phyloP scores from a whole-genome alignment of 352 stramenopile species.

The Phytopythium kandeliae region DNA sequence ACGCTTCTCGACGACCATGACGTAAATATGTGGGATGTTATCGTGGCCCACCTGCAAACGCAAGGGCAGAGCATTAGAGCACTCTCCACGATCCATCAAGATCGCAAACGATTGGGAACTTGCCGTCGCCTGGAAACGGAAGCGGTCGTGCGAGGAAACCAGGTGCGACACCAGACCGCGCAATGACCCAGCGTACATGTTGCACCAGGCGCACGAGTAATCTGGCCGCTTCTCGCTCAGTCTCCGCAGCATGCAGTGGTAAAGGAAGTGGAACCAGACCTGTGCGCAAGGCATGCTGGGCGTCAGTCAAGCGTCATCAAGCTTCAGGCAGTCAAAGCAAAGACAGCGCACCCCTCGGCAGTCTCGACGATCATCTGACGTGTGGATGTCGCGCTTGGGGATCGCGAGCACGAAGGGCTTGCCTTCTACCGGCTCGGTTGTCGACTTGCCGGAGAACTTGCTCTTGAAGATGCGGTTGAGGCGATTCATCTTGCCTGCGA shows the following conservation, averaged over 20 bases:
- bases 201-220: conserved; percentile 79
- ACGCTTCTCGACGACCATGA: conserved; percentile 43
- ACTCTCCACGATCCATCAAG: neutral
- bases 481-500: conserved; percentile 32
- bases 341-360: conserved; percentile 25
- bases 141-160: conserved; percentile 69
- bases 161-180: conserved; percentile 70
- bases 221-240: conserved; percentile 81
- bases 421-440: conserved; percentile 11
- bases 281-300: conserved; percentile 9
- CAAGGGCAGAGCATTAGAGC: conserved; percentile 1
- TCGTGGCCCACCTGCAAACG: conserved; percentile 53
- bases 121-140: conserved; percentile 73
- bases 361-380: conserved; percentile 8
- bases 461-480: conserved; percentile 29
- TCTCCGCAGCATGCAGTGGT: conserved; percentile 70
- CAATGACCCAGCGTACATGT: conserved; percentile 73
- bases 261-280: conserved; percentile 85
- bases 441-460: conserved; percentile 25
- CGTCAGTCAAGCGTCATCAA: too few species aligned
- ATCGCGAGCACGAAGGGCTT: conserved; percentile 27
- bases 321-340: too few species aligned
- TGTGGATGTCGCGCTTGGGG: conserved; percentile 27
- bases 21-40: conserved; percentile 79
- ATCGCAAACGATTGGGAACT: conserved; percentile 1